A percentile compares a stretch with the other conserved stretches of the same genome.
These are phyloP conservation scores for Phytophthora pini DNA, from an alignment of 352 stramenopile genomes.

Conservation along the genomic window DNA sequence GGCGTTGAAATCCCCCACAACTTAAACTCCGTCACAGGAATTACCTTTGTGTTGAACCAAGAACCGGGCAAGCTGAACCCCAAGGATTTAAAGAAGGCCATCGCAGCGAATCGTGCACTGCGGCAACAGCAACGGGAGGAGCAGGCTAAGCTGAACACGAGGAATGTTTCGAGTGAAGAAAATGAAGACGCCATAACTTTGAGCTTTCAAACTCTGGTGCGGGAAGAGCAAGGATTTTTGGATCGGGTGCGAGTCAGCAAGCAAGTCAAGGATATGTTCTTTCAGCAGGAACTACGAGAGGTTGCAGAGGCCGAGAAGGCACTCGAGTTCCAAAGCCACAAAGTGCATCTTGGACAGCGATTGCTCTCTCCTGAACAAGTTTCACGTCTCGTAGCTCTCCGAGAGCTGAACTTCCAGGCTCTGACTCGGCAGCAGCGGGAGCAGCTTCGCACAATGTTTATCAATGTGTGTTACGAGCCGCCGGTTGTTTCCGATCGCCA, in stretches of 20 bases:
- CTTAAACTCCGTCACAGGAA: conserved; percentile 63
- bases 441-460: conserved; percentile 47
- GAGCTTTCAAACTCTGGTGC: conserved; percentile 60
- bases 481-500: conserved; percentile 19
- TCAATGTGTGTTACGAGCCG: conserved; percentile 34
- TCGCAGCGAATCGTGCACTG: conserved; percentile 77
- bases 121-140: conserved; percentile 71
- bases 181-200: conserved; percentile 35
- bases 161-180: conserved; percentile 12
- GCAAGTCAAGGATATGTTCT: conserved; percentile 80
- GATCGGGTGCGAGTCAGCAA: conserved; percentile 44
- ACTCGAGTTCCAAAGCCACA: conserved; percentile 88
- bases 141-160: conserved; percentile 49
- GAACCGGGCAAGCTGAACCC: conserved; percentile 89
- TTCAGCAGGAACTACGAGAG: conserved; percentile 82
- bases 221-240: conserved; percentile 55
- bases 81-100: conserved; percentile 91
- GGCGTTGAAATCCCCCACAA: conserved; percentile 73
- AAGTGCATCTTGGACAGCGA: conserved; percentile 62
- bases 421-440: conserved; percentile 48
- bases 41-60: conserved; percentile 91
- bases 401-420: conserved; percentile 42
- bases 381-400: conserved; percentile 53
- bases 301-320: conserved; percentile 77
- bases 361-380: conserved; percentile 64